These are phyloP conservation scores for Solanum hybrid DNA, from an alignment of 305 asterid genomes.

Conservation along the genomic window DNA sequence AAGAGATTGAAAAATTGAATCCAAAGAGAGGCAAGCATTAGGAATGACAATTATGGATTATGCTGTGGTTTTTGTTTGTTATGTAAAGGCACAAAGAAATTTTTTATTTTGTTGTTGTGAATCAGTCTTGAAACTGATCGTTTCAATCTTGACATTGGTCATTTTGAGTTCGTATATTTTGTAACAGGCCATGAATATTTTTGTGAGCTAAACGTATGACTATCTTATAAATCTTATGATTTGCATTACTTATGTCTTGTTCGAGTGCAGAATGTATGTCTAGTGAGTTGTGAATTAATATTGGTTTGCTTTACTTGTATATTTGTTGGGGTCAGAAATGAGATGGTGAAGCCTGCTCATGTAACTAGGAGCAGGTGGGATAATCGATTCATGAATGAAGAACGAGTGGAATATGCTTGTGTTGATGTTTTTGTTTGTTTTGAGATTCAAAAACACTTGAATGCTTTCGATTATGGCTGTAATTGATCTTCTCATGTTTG, in stretches of 20 bases:
- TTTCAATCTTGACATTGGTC: not conserved
- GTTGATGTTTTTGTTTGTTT: not conserved
- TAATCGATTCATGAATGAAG: not conserved
- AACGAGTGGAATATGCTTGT: not conserved
- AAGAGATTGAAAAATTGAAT: not conserved
- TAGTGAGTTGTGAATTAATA: not conserved
- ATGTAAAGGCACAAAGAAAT: not conserved
- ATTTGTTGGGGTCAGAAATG: not conserved
- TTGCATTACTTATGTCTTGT: not conserved
- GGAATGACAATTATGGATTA: not conserved
- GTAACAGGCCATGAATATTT: not conserved
- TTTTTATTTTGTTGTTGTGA: not conserved
- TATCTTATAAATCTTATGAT: not conserved
- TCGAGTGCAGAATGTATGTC: not conserved
- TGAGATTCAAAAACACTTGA: not conserved
- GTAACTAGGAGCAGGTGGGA: not conserved
- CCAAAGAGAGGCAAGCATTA: not conserved
- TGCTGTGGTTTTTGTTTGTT: not conserved
- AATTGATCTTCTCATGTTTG: not conserved
- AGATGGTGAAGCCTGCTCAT: not conserved
- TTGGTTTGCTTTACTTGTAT: not conserved
- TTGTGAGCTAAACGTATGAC: not conserved
- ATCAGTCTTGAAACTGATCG: not conserved
- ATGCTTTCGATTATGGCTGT: not conserved
- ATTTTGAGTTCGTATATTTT: not conserved